A percentile compares a stretch with the other conserved stretches of the same genome.
phyloP scores from a whole-genome alignment of 495 filamentous ascomycete genomes.

The Podospora pseudoanserina region DNA sequence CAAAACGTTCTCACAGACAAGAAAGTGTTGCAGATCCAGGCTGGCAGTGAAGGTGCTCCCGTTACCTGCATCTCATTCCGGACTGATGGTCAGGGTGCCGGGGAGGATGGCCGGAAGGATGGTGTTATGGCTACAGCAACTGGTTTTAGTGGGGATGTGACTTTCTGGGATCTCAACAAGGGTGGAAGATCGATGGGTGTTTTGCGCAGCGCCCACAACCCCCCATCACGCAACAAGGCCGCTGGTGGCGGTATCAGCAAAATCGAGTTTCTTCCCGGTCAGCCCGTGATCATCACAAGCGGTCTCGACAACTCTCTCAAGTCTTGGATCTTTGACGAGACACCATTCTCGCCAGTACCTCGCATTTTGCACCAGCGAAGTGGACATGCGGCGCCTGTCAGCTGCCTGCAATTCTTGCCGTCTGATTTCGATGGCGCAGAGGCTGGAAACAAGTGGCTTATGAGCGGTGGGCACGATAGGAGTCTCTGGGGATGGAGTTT shows the following conservation, averaged over 20 bases:
- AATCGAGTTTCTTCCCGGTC: constrained; percentile 85
- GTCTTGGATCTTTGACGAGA: constrained; percentile 91
- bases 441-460: constrained; percentile 84
- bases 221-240: constrained; percentile 48
- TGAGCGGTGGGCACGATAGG: constrained; percentile 81
- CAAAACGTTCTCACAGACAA: constrained; percentile 77
- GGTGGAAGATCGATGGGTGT: constrained; percentile 78
- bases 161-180: constrained; percentile 91
- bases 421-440: constrained; percentile 85
- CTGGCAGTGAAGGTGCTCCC: constrained; percentile 50
- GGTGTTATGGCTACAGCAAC: constrained; percentile 86
- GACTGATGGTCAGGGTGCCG: constrained; percentile 84
- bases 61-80: constrained; percentile 87
- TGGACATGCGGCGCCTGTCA: constrained; percentile 84
- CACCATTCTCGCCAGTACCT: constrained; percentile 78
- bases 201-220: constrained; percentile 79
- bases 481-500: constrained; percentile 95
- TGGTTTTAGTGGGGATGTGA: constrained; percentile 72
- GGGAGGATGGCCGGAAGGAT: constrained; percentile 72
- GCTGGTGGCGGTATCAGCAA: constrained; percentile 64
- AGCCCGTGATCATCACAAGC: constrained; percentile 83
- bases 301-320: constrained; percentile 91
- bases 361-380: constrained; percentile 77
- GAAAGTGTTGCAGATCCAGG: constrained; percentile 60
- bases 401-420: constrained; percentile 74